Evolutionary conservation across 1,284 basidiomycete genomes (phyloP).

Genomic region (Melampsora americana): DNA sequence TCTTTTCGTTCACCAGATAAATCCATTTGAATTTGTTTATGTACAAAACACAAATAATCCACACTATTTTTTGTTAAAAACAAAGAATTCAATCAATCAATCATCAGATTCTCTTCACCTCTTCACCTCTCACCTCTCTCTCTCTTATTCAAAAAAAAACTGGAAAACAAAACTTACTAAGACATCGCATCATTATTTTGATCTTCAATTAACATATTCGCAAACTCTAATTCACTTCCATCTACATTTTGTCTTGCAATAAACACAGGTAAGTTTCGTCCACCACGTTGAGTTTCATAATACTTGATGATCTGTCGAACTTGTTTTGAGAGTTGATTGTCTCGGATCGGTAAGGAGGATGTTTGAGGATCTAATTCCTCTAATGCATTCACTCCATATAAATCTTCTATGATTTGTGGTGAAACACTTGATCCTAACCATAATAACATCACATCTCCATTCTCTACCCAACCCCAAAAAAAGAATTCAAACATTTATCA

Average conservation of each 20-base stretch:
- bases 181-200: constrained; percentile 91
- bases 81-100: not conserved
- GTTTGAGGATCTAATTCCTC: constrained; percentile 67
- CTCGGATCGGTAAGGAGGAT: constrained; percentile 46
- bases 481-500: constrained; percentile 20
- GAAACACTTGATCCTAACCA: constrained; percentile 85
- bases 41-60: constrained; percentile 47
- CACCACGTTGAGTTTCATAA: constrained; percentile 65
- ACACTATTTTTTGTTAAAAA: too few species aligned
- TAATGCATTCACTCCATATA: constrained; percentile 80
- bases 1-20: constrained; percentile 45
- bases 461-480: constrained; percentile 63
- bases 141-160: not conserved
- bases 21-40: constrained; percentile 48
- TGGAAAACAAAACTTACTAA: constrained; percentile 65
- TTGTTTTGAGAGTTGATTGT: constrained; percentile 76
- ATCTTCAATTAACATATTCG: constrained; percentile 95
- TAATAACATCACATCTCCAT: constrained; percentile 82
- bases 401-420: constrained; percentile 74
- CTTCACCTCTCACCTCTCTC: too few species aligned
- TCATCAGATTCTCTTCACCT: too few species aligned
- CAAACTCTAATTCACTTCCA: constrained; percentile 89
- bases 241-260: constrained; percentile 91
- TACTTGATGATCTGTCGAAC: constrained; percentile 76
- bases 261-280: constrained; percentile 65